A percentile compares a stretch with the other conserved stretches of the same genome.
phyloP scores from a whole-genome alignment of 805 yeast species.

The Barnettozyma sucrosica region DNA sequence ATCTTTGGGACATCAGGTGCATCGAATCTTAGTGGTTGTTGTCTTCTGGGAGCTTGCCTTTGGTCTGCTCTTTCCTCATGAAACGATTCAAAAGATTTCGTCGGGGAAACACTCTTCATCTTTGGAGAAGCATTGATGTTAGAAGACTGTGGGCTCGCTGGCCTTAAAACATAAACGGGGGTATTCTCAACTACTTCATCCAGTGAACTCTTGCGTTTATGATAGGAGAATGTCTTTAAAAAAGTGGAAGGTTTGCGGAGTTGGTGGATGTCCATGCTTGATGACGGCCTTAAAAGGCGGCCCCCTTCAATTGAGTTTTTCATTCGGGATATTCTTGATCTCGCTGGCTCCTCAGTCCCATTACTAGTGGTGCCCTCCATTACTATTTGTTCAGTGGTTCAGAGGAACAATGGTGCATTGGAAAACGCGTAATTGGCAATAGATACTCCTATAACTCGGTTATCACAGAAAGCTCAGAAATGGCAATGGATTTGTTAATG shows the following conservation, averaged over 20 bases:
- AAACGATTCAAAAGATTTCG: conserved; percentile 15
- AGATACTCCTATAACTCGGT: neutral
- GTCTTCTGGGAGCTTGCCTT: neutral
- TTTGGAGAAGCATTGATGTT: conserved; percentile 11
- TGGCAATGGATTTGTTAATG: neutral
- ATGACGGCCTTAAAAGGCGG: conserved; percentile 4
- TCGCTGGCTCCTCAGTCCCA: neutral
- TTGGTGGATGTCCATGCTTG: conserved; percentile 5
- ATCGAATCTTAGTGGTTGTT: conserved; percentile 1
- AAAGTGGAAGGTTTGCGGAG: conserved; percentile 7
- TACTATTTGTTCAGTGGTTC: neutral
- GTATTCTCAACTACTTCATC: conserved; percentile 1
- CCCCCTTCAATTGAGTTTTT: conserved; percentile 6
- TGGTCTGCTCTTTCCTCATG: neutral
- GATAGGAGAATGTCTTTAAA: conserved; percentile 6
- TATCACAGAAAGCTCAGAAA: neutral
- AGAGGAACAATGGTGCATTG: neutral
- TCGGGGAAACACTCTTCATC: conserved; percentile 16
- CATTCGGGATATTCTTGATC: conserved; percentile 5
- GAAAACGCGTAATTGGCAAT: neutral
- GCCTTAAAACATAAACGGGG: conserved; percentile 1
- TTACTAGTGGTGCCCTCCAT: neutral
- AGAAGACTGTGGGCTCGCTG: neutral
- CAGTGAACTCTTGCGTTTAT: conserved; percentile 8
- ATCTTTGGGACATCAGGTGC: conserved; percentile 5